Evolutionary conservation across 2,329 filamentous ascomycete species (phyloP), one percentile per base, ranked within the genome.

Genomic region (Epichloe sylvatica): DNA sequence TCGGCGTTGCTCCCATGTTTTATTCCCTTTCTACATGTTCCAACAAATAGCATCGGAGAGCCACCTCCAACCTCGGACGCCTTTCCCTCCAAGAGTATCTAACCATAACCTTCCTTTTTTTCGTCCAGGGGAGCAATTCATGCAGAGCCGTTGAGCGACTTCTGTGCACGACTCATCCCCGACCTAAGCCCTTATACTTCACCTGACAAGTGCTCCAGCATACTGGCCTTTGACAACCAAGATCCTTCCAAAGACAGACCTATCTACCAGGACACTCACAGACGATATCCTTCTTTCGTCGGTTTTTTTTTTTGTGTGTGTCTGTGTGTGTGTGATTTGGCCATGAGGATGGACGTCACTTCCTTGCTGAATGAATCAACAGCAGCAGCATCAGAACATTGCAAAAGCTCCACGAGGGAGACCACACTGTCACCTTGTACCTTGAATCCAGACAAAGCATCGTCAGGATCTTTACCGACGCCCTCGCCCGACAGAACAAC

Each of bases 331-430:
- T 45, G 7, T 21, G 23, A 23, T 25, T 21, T 21, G 11, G 25
- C 23, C 23, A 15, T 17, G 35, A 51, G 50, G 38, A 71, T 73
- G 70, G 66, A 72, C 52, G 65, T 73, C 45, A 68, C 61, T 13
- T 66, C 65, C 35, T 52, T 72, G 36, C 57, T 72, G 30, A 72
- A 72, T 52, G 58, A 62, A 43, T 62, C 64, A 38, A 59, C 35
- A 23, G 30, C 62, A 30, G 21, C 62, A 41, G 46, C 34, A 19
- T 46, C 55, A 8, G 47, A 23, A 44, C n/a, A 13, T 34, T 43
- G 43, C 37, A 49, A 48, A 37, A 44, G 39, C 13, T 34, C 47
- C 25, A 50, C 47, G 15, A 52, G 52, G 46, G 52, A 53, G 8
- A 52, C 51, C 43, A 49, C 53, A 25, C 51, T 52, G 7, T 44